Base-by-base conservation (phyloP, 202 grass and related monocot species). In the Setaria italica region DNA sequence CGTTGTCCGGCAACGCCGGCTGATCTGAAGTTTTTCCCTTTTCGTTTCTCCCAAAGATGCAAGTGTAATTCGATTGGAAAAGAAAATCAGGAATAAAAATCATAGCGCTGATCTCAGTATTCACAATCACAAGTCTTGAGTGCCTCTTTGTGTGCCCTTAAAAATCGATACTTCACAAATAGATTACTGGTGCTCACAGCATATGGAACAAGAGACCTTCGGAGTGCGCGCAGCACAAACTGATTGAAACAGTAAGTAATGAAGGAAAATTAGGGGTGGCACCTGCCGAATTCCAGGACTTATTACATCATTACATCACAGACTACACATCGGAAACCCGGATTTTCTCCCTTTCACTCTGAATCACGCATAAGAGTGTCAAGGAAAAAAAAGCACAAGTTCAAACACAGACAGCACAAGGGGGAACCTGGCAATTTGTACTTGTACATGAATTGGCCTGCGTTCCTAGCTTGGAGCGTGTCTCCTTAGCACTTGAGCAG, bases 41-140 rank as follows among this genome's bases (percentile, higher is more conserved):
- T 65, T 80, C 35, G 4, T 65, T 67, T 13, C 43, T 58, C 65
- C 35, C 45, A 67, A 77, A 66, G 70, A 33, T 51, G 68, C 48
- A 91, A 17, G 75, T 85, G 85, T 68, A 85, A 81, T 78, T 88
- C 56, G 37, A 77, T 88, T 85, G 56, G 56, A 48, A 72, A 70
- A 82, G 39, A 59, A 51, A 50, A 72, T 81, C 63, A 67, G 37
- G 43, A 87, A 88, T 78, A 64, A 84, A 88, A 58, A 15, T 72
- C 12, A 57, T 4, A 76, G 72, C 15, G 80, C 50, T 70, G 62
- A 62, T 80, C 58, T 65, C 47, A 68, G 9, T 12, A 56, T 56
- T 82, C n/a, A 25, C 49, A 46, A 13, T 62, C 50, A 25, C 50
- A 80, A 17, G 12, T 43, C 45, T 64, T 72, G 20, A 59, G 39